Percentiles rank a stretch among this genome's conserved stretches.
Conservation (phyloP, 495 filamentous ascomycete species). For the Xylaria venustula region DNA sequence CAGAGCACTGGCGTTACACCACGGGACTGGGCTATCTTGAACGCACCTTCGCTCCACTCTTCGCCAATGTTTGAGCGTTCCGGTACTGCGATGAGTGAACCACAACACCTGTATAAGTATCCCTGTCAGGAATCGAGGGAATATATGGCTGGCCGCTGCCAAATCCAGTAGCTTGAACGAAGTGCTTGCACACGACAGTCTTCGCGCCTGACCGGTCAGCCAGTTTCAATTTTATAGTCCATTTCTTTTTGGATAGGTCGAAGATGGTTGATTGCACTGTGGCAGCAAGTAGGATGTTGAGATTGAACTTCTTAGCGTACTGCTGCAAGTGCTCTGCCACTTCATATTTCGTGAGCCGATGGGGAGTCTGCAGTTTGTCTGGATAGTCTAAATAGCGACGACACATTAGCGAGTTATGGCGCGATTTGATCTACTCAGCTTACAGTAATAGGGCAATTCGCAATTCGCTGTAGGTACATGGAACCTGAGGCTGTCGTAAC, state of each 20-base stretch:
- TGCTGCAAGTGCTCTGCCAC: conserved; percentile 27
- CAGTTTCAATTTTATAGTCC: conserved; percentile 21
- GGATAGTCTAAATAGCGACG: background rate
- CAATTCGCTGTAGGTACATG: conserved; percentile 29
- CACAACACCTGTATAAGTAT: background rate
- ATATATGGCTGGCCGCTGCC: conserved; percentile 20
- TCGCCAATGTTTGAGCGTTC: background rate
- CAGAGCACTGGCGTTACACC: background rate
- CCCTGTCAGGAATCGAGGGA: background rate
- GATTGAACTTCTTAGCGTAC: conserved; percentile 23
- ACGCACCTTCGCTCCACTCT: background rate
- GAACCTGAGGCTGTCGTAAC: conserved; percentile 34
- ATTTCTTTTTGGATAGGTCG: conserved; percentile 17
- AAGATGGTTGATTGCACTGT: conserved; percentile 26
- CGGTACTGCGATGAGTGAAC: background rate
- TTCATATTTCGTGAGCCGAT: conserved; percentile 23
- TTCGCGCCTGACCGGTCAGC: background rate
- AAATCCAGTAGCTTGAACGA: conserved; percentile 36
- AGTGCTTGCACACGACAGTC: conserved; percentile 22
- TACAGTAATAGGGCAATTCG: conserved; percentile 30
- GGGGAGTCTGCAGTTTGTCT: conserved; percentile 10
- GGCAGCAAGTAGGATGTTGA: conserved; percentile 30
- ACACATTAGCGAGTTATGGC: background rate
- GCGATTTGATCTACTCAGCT: background rate
- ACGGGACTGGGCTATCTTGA: background rate